These are phyloP conservation scores for Leccinum boreale DNA, from an alignment of 768 basidiomycete genomes.

Conservation along the genomic window DNA sequence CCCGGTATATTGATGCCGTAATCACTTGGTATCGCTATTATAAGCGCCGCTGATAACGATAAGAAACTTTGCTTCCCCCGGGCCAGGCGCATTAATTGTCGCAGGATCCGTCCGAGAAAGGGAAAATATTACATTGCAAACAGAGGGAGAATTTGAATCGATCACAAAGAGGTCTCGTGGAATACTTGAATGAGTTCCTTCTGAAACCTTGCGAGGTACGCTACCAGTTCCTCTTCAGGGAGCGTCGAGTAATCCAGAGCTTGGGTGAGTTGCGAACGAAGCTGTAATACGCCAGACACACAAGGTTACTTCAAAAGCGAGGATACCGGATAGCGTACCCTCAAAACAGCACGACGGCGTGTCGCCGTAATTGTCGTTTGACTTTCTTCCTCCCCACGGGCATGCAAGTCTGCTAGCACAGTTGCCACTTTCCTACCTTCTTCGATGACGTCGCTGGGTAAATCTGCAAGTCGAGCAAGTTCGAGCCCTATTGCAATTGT, in stretches of 20 bases:
- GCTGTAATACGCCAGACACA: constrained; percentile 36
- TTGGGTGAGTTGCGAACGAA: constrained; percentile 72
- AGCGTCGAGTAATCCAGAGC: constrained; percentile 69
- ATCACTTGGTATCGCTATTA: neutral
- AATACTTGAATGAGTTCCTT: constrained; percentile 59
- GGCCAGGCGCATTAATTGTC: neutral
- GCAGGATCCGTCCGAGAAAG: neutral
- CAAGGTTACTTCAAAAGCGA: neutral
- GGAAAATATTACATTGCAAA: constrained; percentile 6
- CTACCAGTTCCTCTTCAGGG: constrained; percentile 64
- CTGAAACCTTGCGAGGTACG: constrained; percentile 68
- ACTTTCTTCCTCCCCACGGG: constrained; percentile 57
- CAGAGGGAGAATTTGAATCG: neutral
- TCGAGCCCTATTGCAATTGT: constrained; percentile 64
- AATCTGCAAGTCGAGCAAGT: constrained; percentile 81
- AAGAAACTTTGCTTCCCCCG: neutral
- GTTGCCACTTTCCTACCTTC: constrained; percentile 63
- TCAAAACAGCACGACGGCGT: constrained; percentile 65
- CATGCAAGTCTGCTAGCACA: constrained; percentile 55
- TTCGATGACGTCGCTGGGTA: constrained; percentile 67
- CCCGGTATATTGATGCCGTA: constrained; percentile 9
- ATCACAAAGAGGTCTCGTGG: constrained; percentile 22
- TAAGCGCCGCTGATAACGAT: constrained; percentile 18
- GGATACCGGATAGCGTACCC: constrained; percentile 41
- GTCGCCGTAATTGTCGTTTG: constrained; percentile 53